These are phyloP conservation scores for Fusarium tricinctum DNA, from an alignment of 2,329 filamentous ascomycete species.

Conservation along the genomic window DNA sequence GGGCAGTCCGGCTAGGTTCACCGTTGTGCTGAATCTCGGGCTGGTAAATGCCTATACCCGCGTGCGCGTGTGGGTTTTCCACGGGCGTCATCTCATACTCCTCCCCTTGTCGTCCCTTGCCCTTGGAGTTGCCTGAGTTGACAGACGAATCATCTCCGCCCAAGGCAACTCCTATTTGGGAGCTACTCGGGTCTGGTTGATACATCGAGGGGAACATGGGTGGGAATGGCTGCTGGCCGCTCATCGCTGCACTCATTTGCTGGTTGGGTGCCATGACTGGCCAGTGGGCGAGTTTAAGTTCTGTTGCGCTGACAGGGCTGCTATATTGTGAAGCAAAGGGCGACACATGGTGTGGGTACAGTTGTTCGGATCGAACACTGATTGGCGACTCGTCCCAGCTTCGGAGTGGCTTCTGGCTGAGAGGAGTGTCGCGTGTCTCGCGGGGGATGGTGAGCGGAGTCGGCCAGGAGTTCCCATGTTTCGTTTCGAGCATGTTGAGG, in stretches of 20 bases:
- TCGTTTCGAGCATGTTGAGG: conserved; percentile 49
- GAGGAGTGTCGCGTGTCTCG: conserved; percentile 59
- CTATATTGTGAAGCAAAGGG: conserved; percentile 72
- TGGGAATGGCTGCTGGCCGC: conserved; percentile 11
- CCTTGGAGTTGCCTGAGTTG: conserved; percentile 25
- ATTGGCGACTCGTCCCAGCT: conserved; percentile 69
- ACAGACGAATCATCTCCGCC: conserved; percentile 34
- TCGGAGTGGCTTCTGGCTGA: conserved; percentile 66
- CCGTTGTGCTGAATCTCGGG: neutral
- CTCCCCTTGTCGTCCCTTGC: conserved; percentile 44
- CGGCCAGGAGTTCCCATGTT: conserved; percentile 54
- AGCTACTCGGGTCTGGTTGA: conserved; percentile 17
- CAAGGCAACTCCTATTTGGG: conserved; percentile 24
- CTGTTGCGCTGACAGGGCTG: conserved; percentile 66
- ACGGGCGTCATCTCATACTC: conserved; percentile 67
- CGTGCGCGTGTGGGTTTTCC: conserved; percentile 51
- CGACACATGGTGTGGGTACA: conserved; percentile 66
- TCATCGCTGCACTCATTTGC: too few relatives aligned
- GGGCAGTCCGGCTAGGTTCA: too few relatives aligned
- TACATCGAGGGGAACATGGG: conserved; percentile 18
- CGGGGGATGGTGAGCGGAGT: conserved; percentile 46
- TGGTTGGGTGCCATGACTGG: conserved; percentile 26
- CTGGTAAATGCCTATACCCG: conserved; percentile 33
- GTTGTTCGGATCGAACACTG: conserved; percentile 58
- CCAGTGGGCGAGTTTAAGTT: conserved; percentile 48